These are phyloP conservation scores for Saccharum spontaneum DNA, from an alignment of 176 grass and related monocot species.

Conservation along the genomic window DNA sequence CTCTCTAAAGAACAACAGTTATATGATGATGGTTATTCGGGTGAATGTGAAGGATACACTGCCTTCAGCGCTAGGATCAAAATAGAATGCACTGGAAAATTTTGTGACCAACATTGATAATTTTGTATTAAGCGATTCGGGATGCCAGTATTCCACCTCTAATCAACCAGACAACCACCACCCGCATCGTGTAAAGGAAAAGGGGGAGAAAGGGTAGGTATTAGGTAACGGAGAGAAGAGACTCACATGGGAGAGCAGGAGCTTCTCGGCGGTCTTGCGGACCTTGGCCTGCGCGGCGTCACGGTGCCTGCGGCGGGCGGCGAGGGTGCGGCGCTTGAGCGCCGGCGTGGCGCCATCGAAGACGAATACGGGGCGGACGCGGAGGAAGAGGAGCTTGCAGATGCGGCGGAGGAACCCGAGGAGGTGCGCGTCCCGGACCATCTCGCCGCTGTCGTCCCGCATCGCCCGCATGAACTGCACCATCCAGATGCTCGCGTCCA, in stretches of 20 bases:
- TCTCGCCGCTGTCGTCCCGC: slow-evolving; percentile 94
- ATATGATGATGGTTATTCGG: neutral
- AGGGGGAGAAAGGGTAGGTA: neutral
- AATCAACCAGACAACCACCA: neutral
- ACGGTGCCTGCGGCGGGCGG: slow-evolving; percentile 74
- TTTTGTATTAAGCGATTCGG: neutral
- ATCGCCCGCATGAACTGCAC: slow-evolving; percentile 99
- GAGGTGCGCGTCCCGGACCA: slow-evolving; percentile 82
- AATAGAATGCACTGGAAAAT: neutral
- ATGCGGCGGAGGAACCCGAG: slow-evolving; percentile 92
- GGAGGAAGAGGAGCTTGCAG: slow-evolving; percentile 94
- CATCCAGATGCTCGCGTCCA: slow-evolving; percentile 99
- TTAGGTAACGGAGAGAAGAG: neutral
- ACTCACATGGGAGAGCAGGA: slow-evolving; percentile 79
- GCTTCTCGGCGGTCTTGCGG: slow-evolving; percentile 93
- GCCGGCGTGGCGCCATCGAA: slow-evolving; percentile 82
- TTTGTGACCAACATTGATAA: neutral
- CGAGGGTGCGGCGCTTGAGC: slow-evolving; percentile 81
- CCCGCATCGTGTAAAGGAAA: neutral
- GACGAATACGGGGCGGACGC: slow-evolving; percentile 82
- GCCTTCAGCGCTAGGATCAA: neutral
- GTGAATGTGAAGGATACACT: neutral
- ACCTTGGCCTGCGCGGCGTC: slow-evolving; percentile 87
- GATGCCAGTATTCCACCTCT: neutral
- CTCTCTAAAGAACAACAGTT: neutral